phyloP scores from a whole-genome alignment of 2,329 filamentous ascomycete genomes.

The Fusarium ramigenum region DNA sequence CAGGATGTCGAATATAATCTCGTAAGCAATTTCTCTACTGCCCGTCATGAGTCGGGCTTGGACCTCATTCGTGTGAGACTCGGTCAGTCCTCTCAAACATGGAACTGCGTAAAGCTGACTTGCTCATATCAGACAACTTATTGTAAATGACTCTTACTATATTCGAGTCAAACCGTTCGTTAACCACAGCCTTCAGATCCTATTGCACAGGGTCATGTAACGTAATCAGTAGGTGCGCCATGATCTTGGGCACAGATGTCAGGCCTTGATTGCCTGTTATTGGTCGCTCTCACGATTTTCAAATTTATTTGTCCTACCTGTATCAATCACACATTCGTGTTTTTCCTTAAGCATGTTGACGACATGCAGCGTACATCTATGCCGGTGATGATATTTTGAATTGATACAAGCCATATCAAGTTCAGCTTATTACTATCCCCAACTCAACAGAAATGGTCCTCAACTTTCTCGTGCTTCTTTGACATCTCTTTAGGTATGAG shows the following conservation, averaged over 20 bases:
- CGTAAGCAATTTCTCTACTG: background rate
- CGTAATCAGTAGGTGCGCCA: background rate
- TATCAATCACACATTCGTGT: background rate
- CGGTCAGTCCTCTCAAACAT: background rate
- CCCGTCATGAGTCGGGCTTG: background rate
- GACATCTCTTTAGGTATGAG: background rate
- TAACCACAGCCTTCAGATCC: fast-evolving
- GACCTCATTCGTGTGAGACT: background rate
- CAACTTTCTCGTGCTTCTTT: background rate
- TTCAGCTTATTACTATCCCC: too few species aligned
- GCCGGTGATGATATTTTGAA: background rate
- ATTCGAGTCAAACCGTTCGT: fast-evolving
- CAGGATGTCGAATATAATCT: too few species aligned
- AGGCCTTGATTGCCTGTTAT: background rate
- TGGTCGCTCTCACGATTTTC: background rate
- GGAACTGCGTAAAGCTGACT: background rate
- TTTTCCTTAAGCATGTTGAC: background rate
- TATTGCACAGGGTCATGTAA: background rate
- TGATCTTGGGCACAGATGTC: too few species aligned
- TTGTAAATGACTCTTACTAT: too few species aligned
- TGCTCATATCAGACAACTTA: background rate
- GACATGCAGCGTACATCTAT: background rate
- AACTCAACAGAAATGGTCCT: background rate
- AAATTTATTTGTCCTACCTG: too few species aligned
- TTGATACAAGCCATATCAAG: background rate